These are phyloP conservation scores for Scleromitrula shiraiana DNA, from an alignment of 2,329 filamentous ascomycete genomes.

Conservation along the genomic window DNA sequence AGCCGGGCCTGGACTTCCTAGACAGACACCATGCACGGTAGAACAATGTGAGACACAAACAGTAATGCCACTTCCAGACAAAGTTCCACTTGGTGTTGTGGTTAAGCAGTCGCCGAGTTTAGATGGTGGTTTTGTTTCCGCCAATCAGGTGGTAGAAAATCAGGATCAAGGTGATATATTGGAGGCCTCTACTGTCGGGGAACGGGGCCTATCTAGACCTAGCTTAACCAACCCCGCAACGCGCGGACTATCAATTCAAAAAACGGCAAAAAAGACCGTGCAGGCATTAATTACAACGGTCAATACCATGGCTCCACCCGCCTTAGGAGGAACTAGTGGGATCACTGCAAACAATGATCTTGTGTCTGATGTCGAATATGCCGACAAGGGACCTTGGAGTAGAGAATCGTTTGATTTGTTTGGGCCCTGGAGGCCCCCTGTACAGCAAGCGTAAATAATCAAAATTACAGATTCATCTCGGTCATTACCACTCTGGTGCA, in stretches of 20 bases:
- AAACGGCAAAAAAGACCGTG: conserved; percentile 17
- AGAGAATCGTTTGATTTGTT: conserved; percentile 32
- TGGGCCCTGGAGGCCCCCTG: conserved; percentile 21
- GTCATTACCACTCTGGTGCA: background rate
- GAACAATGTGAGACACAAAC: background rate
- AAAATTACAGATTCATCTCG: background rate
- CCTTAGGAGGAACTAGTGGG: background rate
- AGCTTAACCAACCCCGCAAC: conserved; percentile 24
- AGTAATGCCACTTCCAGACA: conserved; percentile 2
- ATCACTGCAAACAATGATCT: background rate
- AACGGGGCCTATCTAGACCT: conserved; percentile 10
- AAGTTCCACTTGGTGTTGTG: conserved; percentile 1
- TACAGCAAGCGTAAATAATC: conserved; percentile 2
- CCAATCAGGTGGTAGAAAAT: conserved; percentile 5
- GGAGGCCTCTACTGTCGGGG: background rate
- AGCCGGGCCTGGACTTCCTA: background rate
- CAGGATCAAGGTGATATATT: background rate
- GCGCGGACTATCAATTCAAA: conserved; percentile 21
- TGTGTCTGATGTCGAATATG: background rate
- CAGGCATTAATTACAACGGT: conserved; percentile 9
- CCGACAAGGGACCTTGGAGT: conserved; percentile 28
- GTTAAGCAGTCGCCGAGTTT: conserved; percentile 9
- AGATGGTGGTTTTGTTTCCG: conserved; percentile 4
- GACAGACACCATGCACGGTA: background rate
- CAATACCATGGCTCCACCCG: conserved; percentile 13